Conservation (phyloP, 2,329 filamentous ascomycete genomes). For the Pseudophaeomoniella oleicola region DNA sequence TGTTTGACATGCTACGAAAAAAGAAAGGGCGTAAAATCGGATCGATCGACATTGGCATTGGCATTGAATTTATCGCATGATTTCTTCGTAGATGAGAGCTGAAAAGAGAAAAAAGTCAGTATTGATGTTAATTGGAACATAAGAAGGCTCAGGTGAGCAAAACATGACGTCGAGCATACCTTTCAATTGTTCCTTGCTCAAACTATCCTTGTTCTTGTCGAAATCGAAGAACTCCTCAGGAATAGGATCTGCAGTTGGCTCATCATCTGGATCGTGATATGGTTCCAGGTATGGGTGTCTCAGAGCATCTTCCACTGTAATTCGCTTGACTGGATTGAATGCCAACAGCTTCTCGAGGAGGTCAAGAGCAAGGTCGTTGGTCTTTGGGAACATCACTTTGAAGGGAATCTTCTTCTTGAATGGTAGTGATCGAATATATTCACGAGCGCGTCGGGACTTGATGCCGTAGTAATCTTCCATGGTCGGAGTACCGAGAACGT, state of each 20-base stretch:
- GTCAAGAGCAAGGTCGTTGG: conserved; percentile 90
- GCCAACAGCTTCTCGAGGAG: conserved; percentile 88
- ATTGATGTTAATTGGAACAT: conserved; percentile 9
- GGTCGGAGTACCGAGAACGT: conserved; percentile 92
- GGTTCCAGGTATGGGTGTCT: conserved; percentile 97
- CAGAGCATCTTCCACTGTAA: conserved; percentile 91
- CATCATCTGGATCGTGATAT: conserved; percentile 96
- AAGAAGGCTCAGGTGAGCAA: conserved; percentile 1
- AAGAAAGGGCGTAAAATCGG: too few species aligned
- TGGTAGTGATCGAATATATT: conserved; percentile 94
- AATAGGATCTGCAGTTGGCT: conserved; percentile 90
- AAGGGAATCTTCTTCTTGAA: conserved; percentile 99
- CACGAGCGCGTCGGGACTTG: conserved; percentile 90
- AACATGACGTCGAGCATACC: conserved; percentile 32
- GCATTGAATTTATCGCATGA: conserved; percentile 57
- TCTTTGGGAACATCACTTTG: conserved; percentile 94
- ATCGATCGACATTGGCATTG: too few species aligned
- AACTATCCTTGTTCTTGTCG: conserved; percentile 97
- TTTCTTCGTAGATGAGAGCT: conserved; percentile 92
- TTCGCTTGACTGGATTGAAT: conserved; percentile 97
- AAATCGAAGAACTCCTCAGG: conserved; percentile 99
- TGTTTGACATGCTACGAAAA: too few species aligned
- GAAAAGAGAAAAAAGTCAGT: conserved; percentile 1
- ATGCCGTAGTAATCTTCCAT: conserved; percentile 99
- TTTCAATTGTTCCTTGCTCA: conserved; percentile 98